phyloP scores from a whole-genome alignment of 495 filamentous ascomycete species.

The Podospora comata region DNA sequence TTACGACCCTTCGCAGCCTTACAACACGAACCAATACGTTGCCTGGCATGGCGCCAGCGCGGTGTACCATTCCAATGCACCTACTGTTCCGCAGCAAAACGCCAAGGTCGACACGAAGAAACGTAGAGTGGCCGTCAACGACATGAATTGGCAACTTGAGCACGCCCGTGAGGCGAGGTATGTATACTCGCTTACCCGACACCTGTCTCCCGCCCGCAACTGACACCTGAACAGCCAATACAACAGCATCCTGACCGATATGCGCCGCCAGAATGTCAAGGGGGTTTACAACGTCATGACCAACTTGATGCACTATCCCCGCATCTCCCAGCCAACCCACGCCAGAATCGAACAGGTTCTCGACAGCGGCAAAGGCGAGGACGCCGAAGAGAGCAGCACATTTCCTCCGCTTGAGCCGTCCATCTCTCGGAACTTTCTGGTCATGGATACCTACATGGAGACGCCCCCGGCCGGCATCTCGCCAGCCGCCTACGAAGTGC shows the following conservation, averaged over 20 bases:
- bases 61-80: slow-evolving; percentile 83
- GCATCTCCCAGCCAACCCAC: slow-evolving; percentile 85
- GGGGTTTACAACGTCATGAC: slow-evolving; percentile 93
- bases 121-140: slow-evolving; percentile 81
- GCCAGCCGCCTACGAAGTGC: slow-evolving; percentile 46
- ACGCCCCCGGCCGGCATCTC: slow-evolving; percentile 48
- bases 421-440: slow-evolving; percentile 69
- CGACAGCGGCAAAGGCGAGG: slow-evolving; percentile 30
- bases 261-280: slow-evolving; percentile 62
- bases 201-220: not conserved
- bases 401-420: slow-evolving; percentile 64
- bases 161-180: slow-evolving; percentile 88
- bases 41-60: slow-evolving; percentile 96
- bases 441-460: slow-evolving; percentile 68
- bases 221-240: slow-evolving; percentile 59
- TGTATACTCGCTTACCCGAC: slow-evolving; percentile 24
- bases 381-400: slow-evolving; percentile 33
- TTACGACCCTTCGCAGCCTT: slow-evolving; percentile 67
- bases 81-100: slow-evolving; percentile 69
- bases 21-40: slow-evolving; percentile 95
- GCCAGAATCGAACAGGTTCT: slow-evolving; percentile 70
- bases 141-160: slow-evolving; percentile 96
- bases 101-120: slow-evolving; percentile 76
- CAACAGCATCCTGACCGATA: slow-evolving; percentile 64
- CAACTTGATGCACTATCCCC: slow-evolving; percentile 82